Evolutionary conservation across 352 stramenopile genomes (phyloP).

Genomic region (Phytopythium aichiense): DNA sequence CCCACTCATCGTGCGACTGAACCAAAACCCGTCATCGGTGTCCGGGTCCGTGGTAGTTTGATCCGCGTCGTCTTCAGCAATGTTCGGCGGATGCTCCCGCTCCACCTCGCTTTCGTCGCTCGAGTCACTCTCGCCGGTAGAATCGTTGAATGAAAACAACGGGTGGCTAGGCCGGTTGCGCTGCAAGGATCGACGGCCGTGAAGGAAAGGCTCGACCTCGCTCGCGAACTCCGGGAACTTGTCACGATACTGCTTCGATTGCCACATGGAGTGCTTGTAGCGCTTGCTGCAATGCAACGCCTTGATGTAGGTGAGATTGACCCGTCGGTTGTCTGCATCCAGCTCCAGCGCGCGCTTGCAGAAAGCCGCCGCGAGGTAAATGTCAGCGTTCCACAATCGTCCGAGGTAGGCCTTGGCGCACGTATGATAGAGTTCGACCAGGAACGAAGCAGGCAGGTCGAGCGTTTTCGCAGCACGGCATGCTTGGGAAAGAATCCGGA

Average conservation of each 20-base stretch:
- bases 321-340: conserved; percentile 31
- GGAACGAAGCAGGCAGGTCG: conserved; percentile 10
- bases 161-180: not conserved
- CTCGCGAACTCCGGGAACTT: conserved; percentile 38
- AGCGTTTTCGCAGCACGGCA: conserved; percentile 17
- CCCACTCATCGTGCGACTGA: conserved; percentile 28
- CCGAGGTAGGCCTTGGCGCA: conserved; percentile 63
- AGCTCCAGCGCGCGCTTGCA: conserved; percentile 67
- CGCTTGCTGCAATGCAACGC: conserved; percentile 41
- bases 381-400: conserved; percentile 61
- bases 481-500: conserved; percentile 34
- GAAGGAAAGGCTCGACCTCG: conserved; percentile 33
- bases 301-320: conserved; percentile 61
- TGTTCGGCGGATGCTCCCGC: conserved; percentile 7
- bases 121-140: conserved; percentile 14
- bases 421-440: conserved; percentile 36
- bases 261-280: conserved; percentile 31
- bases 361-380: conserved; percentile 54
- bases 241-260: conserved; percentile 35
- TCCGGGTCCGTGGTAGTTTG: not conserved
- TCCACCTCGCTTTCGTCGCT: conserved; percentile 20
- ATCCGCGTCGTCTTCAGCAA: not conserved
- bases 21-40: conserved; percentile 50
- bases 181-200: not conserved
- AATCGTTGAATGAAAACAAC: conserved; percentile 1